Base-by-base conservation (phyloP, 2,329 filamentous ascomycete genomes). In the Arthrobotrys sphaeroides region DNA sequence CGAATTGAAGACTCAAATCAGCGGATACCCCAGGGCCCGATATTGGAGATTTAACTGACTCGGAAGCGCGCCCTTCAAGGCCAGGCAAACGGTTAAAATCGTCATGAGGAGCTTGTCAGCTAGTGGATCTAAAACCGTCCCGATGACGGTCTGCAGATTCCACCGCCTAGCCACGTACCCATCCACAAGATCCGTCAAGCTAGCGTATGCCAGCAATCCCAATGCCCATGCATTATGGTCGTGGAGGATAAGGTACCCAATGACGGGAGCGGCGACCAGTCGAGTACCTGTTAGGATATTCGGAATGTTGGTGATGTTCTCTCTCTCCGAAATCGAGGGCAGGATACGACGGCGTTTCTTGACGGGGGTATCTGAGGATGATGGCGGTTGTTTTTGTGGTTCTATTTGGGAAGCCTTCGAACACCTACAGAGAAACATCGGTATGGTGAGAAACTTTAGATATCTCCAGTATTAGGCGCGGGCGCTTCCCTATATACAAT, bases 41-140 rank as follows among this genome's bases (percentile, higher is more conserved):
- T 16, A 22, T 26, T 47, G 0, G 2, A 13, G 9, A 16, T 18
- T 18, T 16, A n/a, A 59, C 72, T 33, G 53, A 75, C 91, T 84
- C 72, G 94, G 93, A 59, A 99, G 85, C 12, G 89, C 87, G 2
- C 93, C 93, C 79, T 97, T 93, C 77, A 91, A 86, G 2, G 94
- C 93, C 47, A 98, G 84, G 78, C 91, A 93, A 10, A 94, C 90
- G 0, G 94, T 96, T 79, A 96, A 83, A 70, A 97, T 89, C 0
- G 94, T 97, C 95, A 99, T 98, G 78, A 99, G 87, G 6, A 89
- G 88, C 84, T 99, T 99, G 83, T 99, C 95, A 2, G 95, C 95
- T 91, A 97, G 95, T 4, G 95, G 95, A 80, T 97, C 94, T 77
- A 99, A 93, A 28, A 99, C 89, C 65, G 92, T 96, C 65, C 95